Percentiles rank a stretch among this genome's conserved stretches.
Conservation (phyloP, 441 rosid species). For the Brassica balearica region DNA sequence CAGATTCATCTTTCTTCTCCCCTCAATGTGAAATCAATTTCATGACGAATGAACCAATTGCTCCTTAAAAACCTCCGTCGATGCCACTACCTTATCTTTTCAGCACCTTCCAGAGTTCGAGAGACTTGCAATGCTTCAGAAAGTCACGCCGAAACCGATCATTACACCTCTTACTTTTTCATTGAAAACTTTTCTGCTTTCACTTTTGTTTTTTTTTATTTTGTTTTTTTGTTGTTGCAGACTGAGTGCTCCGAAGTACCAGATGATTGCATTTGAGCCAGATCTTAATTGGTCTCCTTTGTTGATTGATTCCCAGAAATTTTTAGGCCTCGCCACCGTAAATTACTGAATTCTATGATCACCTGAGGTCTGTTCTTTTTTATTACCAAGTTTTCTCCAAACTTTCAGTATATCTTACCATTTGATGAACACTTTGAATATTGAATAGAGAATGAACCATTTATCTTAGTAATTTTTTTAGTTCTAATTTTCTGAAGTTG, state of each 20-base stretch:
- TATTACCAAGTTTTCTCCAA: neutral
- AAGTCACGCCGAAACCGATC: conserved; percentile 66
- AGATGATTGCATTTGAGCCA: conserved; percentile 80
- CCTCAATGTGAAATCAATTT: no score
- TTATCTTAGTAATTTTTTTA: neutral
- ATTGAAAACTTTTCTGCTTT: neutral
- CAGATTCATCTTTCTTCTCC: no score
- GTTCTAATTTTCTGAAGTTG: neutral
- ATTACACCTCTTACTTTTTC: conserved; percentile 21
- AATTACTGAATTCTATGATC: conserved; percentile 47
- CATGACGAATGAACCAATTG: no score
- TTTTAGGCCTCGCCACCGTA: conserved; percentile 65
- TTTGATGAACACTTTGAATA: neutral
- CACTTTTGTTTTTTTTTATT: neutral
- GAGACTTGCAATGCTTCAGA: conserved; percentile 73
- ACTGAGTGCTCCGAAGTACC: conserved; percentile 77
- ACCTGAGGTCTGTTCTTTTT: conserved; percentile 57
- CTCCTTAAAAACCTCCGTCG: no score
- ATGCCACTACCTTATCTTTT: no score
- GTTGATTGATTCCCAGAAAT: conserved; percentile 63
- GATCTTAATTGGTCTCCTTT: conserved; percentile 86
- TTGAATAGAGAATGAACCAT: neutral
- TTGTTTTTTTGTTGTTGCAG: conserved; percentile 39
- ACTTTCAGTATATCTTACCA: neutral
- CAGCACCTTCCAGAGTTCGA: conserved; percentile 40